Evolutionary conservation across 306 rosid species (phyloP).

Genomic region (Dicorynia guianensis): DNA sequence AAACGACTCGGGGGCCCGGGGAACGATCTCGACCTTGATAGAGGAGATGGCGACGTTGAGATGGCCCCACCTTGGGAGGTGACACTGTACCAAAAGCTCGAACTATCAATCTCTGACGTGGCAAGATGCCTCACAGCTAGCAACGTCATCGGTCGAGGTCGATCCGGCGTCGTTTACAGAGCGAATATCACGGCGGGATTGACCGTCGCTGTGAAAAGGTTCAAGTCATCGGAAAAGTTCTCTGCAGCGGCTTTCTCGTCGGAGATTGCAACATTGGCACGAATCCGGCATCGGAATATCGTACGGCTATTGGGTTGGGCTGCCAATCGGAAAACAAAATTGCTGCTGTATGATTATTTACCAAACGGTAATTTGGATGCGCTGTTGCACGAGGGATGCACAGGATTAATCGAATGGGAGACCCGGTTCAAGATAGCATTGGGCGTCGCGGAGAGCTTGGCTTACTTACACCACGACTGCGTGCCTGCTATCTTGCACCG

Average conservation of each 20-base stretch:
- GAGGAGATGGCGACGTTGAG: constrained; percentile 53
- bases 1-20: constrained; percentile 41
- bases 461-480: constrained; percentile 72
- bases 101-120: constrained; percentile 62
- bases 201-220: constrained; percentile 57
- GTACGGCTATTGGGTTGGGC: constrained; percentile 72
- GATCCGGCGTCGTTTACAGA: constrained; percentile 65
- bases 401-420: constrained; percentile 66
- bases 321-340: constrained; percentile 56
- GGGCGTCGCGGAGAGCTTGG: constrained; percentile 71
- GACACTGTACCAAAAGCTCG: constrained; percentile 73
- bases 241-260: constrained; percentile 67
- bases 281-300: constrained; percentile 72
- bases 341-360: constrained; percentile 62
- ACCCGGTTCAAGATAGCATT: constrained; percentile 68
- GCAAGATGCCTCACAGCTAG: constrained; percentile 51
- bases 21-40: constrained; percentile 43
- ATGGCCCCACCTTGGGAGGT: constrained; percentile 73
- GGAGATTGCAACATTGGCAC: constrained; percentile 62
- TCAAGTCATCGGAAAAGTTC: constrained; percentile 50
- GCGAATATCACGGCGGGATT: constrained; percentile 48
- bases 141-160: constrained; percentile 62
- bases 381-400: constrained; percentile 58
- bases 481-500: constrained; percentile 74
- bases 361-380: constrained; percentile 56